Conservation (phyloP, 345 rosid species). For the Atalantia buxifolia region DNA sequence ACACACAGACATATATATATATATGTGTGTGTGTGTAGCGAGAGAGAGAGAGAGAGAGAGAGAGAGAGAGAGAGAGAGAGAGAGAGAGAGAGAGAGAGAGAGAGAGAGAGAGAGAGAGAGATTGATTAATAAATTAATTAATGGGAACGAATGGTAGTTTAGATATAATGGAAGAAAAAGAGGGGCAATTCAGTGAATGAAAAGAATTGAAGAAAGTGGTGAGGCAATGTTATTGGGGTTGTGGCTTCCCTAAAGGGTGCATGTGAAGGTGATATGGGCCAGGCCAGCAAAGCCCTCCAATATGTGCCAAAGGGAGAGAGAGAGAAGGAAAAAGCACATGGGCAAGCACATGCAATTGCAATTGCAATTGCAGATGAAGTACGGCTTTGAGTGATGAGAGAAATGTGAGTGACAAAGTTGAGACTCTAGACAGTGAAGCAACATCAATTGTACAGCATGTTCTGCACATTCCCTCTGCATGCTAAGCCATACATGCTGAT, state of each 20-base stretch:
- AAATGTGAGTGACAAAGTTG: background rate
- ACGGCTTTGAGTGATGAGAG: background rate
- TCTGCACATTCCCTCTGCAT: constrained; percentile 65
- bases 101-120: no score
- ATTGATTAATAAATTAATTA: no score
- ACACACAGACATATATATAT: no score
- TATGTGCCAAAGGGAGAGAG: background rate
- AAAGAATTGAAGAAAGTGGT: background rate
- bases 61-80: no score
- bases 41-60: no score
- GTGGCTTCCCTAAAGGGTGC: constrained; percentile 44
- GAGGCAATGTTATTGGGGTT: background rate
- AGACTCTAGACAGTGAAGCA: constrained; percentile 41
- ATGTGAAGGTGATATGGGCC: constrained; percentile 67
- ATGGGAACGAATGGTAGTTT: background rate
- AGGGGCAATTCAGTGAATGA: constrained; percentile 15
- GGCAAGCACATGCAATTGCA: constrained; percentile 27
- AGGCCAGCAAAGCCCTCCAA: constrained; percentile 44
- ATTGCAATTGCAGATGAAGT: background rate
- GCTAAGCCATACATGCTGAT: background rate
- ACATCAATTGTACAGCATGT: constrained; percentile 49
- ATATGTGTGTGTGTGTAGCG: no score
- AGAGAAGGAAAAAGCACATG: constrained; percentile 23
- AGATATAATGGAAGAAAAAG: background rate
- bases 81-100: no score